Base-by-base conservation (phyloP, 257 asterid species). In the Lavandula angustifolia region DNA sequence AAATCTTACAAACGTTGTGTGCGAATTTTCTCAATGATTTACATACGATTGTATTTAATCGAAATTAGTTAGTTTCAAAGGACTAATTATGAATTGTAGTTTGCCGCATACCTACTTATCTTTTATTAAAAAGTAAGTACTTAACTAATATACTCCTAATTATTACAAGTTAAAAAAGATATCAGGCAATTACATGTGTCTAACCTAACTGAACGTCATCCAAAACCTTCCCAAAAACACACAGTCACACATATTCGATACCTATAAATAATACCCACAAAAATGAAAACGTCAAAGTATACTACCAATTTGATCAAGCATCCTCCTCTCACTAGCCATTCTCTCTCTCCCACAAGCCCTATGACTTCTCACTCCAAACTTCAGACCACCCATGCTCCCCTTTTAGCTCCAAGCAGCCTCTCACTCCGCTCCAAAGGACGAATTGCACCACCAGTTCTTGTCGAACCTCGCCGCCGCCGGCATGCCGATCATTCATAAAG, bases 321-420 rank as follows among this genome's bases (percentile, higher is more conserved):
- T 62, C 54, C 48, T 81, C 50, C 9, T 79, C 31, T 14, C 75
- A 33, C 49, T 80, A 51, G 17, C 71, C 76, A 52, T 71, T 16
- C 66, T 80, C 4, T 64, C 55, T 49, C 54, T 78, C 74, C 65
- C 84, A 5, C 10, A 56, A 46, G 62, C 78, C 55, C 70, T 76
- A 44, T 81, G 71, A 37, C 62, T 55, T 13, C 27, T 60, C 42
- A 18, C 61, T 55, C 79, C 78, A 59, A 67, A 75, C 4, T 80
- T 83, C 47, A 29, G 60, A 79, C 79, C 79, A 87, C 75, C 84
- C 80, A 8, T 77, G 85, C 72, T 90, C 92, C 5, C 95, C 96
- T 5, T 71, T 83, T 50, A 75, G 65, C 48, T 75, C 85, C 0
- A 40, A 76, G 47, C 73, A 79, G 2, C 60, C 76, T 0, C 74